Evolutionary conservation across 2,329 filamentous ascomycete species (phyloP).

Genomic region (Pseudogymnoascus sp.): DNA sequence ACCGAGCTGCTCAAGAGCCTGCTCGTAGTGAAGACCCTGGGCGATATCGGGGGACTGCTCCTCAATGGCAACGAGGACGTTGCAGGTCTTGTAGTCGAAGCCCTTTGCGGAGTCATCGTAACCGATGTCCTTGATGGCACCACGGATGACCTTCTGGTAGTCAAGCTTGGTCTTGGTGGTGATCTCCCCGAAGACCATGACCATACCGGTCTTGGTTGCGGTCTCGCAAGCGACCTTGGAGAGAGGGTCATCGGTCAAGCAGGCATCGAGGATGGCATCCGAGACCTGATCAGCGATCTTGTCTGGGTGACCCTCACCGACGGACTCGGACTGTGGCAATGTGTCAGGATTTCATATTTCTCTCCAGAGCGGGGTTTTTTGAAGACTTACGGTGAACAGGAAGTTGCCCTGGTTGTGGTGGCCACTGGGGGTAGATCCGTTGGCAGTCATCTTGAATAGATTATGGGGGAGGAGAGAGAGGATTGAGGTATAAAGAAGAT

Average conservation of each 20-base stretch:
- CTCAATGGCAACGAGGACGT: slow-evolving; percentile 97
- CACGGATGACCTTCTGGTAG: slow-evolving; percentile 96
- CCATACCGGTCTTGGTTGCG: slow-evolving; percentile 98
- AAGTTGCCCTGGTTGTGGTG: slow-evolving; percentile 62
- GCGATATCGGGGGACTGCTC: slow-evolving; percentile 98
- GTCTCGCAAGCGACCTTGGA: slow-evolving; percentile 99
- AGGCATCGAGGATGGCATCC: slow-evolving; percentile 97
- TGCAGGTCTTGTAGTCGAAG: slow-evolving; percentile 99
- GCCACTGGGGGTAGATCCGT: slow-evolving; percentile 27
- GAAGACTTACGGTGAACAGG: slow-evolving; percentile 64
- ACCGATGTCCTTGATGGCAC: slow-evolving; percentile 95
- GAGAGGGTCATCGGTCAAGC: slow-evolving; percentile 84
- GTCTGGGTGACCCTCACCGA: slow-evolving; percentile 86
- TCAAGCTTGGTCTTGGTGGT: slow-evolving; percentile 92
- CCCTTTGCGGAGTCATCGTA: slow-evolving; percentile 97
- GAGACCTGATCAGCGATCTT: slow-evolving; percentile 99
- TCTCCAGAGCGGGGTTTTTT: neutral
- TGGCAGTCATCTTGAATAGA: slow-evolving; percentile 47
- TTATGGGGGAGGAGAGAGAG: slow-evolving; percentile 12
- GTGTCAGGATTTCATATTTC: slow-evolving; percentile 14
- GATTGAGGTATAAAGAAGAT: neutral
- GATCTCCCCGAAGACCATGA: slow-evolving; percentile 99
- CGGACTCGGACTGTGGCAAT: slow-evolving; percentile 62
- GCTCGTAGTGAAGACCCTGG: slow-evolving; percentile 96
- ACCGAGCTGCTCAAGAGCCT: slow-evolving; percentile 94